Conservation (phyloP, 2,329 filamentous ascomycete species). For the Passalora sequoiae region DNA sequence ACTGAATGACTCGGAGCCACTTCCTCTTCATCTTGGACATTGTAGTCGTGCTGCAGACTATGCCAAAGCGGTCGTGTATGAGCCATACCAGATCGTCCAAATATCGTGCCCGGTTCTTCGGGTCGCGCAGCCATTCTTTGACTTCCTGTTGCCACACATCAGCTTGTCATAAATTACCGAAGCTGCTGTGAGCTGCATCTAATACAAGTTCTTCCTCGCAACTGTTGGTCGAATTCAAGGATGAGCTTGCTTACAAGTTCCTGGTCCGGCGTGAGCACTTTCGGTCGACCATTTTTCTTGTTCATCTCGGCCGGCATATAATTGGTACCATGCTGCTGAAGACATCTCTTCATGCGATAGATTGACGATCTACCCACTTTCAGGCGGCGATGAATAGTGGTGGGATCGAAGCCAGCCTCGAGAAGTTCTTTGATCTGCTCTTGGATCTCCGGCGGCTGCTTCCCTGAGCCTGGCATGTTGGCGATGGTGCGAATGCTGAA, state of each 20-base stretch:
- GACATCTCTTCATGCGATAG: slow-evolving; percentile 34
- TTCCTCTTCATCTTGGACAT: slow-evolving; percentile 35
- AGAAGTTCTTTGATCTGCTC: slow-evolving; percentile 32
- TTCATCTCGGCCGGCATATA: slow-evolving; percentile 32
- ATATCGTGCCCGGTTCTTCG: slow-evolving; percentile 30
- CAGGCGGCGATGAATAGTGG: slow-evolving; percentile 31
- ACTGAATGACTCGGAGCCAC: slow-evolving; percentile 32
- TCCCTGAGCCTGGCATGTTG: slow-evolving; percentile 30
- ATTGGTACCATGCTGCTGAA: slow-evolving; percentile 32
- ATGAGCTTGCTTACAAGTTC: slow-evolving; percentile 26
- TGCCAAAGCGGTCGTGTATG: slow-evolving; percentile 32
- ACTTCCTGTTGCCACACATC: slow-evolving; percentile 25
- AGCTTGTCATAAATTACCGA: background rate
- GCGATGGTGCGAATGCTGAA: slow-evolving; percentile 1
- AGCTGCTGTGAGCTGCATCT: background rate
- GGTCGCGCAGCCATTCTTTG: slow-evolving; percentile 29
- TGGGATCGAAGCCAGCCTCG: slow-evolving; percentile 33
- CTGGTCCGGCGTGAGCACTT: slow-evolving; percentile 31
- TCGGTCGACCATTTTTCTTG: slow-evolving; percentile 34
- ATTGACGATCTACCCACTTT: slow-evolving; percentile 32
- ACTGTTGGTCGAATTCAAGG: background rate
- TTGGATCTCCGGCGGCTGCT: slow-evolving; percentile 29
- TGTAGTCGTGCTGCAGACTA: slow-evolving; percentile 33
- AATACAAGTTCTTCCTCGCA: no score
- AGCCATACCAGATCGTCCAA: slow-evolving; percentile 34